Percentiles rank a stretch among this genome's conserved stretches.
Evolutionary conservation across 352 stramenopile genomes (phyloP).

Genomic region (Phytophthora pinifolia): DNA sequence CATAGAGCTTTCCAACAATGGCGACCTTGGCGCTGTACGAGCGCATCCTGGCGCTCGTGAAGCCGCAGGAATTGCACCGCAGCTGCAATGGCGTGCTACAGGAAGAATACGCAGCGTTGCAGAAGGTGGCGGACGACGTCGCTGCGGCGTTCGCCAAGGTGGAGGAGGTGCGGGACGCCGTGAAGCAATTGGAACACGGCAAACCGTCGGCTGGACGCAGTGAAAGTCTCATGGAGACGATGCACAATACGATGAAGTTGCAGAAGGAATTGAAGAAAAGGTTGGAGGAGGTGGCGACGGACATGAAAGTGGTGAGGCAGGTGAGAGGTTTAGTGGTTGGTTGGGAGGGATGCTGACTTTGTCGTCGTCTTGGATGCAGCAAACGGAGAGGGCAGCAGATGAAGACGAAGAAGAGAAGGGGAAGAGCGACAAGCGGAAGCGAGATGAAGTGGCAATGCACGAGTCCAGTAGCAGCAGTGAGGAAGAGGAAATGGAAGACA

Average conservation of each 20-base stretch:
- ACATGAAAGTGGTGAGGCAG: conserved; percentile 13
- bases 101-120: conserved; percentile 13
- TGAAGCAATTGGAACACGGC: conserved; percentile 28
- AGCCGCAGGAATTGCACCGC: conserved; percentile 15
- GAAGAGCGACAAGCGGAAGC: conserved; percentile 6
- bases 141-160: conserved; percentile 15
- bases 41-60: conserved; percentile 27
- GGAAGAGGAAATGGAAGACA: background rate
- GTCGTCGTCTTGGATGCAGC: background rate
- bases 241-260: conserved; percentile 17
- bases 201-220: conserved; percentile 15
- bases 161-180: conserved; percentile 30
- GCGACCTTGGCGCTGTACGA: conserved; percentile 20
- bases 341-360: too few species aligned
- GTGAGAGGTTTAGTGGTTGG: background rate
- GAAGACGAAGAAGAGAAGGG: conserved; percentile 3
- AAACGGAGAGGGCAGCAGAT: conserved; percentile 1
- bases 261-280: conserved; percentile 11
- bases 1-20: background rate
- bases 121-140: conserved; percentile 5
- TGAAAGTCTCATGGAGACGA: conserved; percentile 11
- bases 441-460: background rate
- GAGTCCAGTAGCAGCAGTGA: conserved; percentile 1
- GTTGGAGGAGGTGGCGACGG: conserved; percentile 17
- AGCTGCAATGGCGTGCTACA: conserved; percentile 24